Evolutionary conservation across 1,284 basidiomycete genomes (phyloP), one percentile per base, ranked within the genome.

Genomic region (Omphalotus olearius): DNA sequence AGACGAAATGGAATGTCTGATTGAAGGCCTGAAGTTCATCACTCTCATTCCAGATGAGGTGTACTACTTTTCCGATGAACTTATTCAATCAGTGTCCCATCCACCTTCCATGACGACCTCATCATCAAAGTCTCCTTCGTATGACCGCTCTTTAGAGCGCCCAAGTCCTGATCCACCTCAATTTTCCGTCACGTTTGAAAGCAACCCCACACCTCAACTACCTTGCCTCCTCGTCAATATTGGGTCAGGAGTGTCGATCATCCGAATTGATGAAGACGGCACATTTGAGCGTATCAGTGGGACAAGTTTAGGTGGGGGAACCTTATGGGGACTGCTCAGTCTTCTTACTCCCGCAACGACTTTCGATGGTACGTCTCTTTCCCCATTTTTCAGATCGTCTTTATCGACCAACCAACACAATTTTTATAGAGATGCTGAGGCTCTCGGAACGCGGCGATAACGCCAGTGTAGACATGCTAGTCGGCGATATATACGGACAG

Each of bases 1-100:
- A 69, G 97, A 99, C 67, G 97, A 99, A 76, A 99, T 99, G 97
- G 93, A 92, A 70, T 98, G 96, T 64, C 72, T 99, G 62, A 99
- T 99, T 59, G 90, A 95, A 58, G 97, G 97, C 14, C 78, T 99
- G 63, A 93, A 94, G 68, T 99, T 99, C 71, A 91, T 98, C 69
- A 89, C 91, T 26, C 84, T 93, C 64, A 97, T 99, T 55, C 96
- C 96, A 28, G 88, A 97, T 70, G 97, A 99, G 69, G 95, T 95
- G 30, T 99, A 98, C 70, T 98, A 88, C 79, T 99, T 98, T 74
- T 97, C 94, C 42, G 97, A 99, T 70, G 91, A 98, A 70, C 83
- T 98, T 59, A 95, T 98, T 49, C 87, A 92, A 68, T 86, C 82
- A 48, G 85, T 93, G 25, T 87, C 90, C 43, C 90, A 93, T 65